phyloP scores from a whole-genome alignment of 345 rosid genomes.

The Murraya paniculata region DNA sequence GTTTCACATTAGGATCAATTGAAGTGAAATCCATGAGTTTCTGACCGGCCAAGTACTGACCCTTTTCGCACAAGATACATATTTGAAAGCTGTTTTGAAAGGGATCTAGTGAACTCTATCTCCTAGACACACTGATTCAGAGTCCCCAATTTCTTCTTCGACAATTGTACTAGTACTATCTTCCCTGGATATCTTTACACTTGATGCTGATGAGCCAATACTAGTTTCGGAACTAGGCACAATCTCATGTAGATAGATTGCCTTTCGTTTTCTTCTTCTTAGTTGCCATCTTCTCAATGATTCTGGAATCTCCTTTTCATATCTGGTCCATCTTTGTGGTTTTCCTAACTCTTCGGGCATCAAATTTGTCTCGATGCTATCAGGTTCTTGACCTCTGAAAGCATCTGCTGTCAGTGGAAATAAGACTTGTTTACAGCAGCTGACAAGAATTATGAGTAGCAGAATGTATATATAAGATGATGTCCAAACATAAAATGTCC shows the following conservation, averaged over 20 bases:
- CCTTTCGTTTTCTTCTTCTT: conserved; percentile 43
- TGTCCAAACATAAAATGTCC: conserved; percentile 73
- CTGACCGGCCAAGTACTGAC: background rate
- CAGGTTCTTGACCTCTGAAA: background rate
- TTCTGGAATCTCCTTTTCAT: conserved; percentile 28
- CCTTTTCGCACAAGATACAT: background rate
- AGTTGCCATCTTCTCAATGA: conserved; percentile 38
- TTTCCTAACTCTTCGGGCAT: conserved; percentile 14
- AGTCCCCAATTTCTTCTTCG: conserved; percentile 40
- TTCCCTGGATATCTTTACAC: conserved; percentile 33
- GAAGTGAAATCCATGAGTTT: background rate
- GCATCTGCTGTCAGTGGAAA: conserved; percentile 27
- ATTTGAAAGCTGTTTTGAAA: background rate
- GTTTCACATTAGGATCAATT: background rate
- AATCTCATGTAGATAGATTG: conserved; percentile 22
- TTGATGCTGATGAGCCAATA: conserved; percentile 31
- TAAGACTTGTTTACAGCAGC: conserved; percentile 43
- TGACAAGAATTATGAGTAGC: conserved; percentile 33
- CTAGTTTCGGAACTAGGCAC: background rate
- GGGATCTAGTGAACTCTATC: background rate
- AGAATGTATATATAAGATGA: conserved; percentile 43
- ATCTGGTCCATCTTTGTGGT: background rate
- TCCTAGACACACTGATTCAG: conserved; percentile 40
- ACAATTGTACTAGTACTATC: conserved; percentile 20
- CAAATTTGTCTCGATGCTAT: background rate